phyloP scores from a whole-genome alignment of 176 grass and related monocot species.

The Triticum urartu region DNA sequence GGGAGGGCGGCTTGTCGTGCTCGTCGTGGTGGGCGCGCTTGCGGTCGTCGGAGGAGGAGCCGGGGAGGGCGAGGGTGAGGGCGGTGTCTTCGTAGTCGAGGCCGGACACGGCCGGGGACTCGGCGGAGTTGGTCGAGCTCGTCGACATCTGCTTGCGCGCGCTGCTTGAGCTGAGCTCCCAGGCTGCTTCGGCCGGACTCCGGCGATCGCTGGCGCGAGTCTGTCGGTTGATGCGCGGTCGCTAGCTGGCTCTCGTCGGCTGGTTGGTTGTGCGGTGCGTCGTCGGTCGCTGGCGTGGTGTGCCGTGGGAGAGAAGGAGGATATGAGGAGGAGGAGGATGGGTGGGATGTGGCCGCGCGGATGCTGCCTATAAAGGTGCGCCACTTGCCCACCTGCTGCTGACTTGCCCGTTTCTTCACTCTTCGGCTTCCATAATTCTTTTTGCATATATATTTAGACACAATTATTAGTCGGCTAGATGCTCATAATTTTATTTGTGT shows the following conservation, averaged over 20 bases:
- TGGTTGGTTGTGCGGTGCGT: neutral
- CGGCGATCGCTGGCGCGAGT: neutral
- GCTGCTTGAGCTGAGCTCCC: neutral
- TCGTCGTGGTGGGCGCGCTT: slow-evolving; percentile 37
- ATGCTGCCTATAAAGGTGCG: slow-evolving; percentile 52
- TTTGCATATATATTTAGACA: neutral
- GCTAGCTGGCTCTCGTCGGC: slow-evolving; percentile 2
- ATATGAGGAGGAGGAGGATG: neutral
- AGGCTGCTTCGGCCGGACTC: neutral
- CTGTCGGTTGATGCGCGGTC: slow-evolving; percentile 17
- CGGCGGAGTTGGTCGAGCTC: slow-evolving; percentile 48
- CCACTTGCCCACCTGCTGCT: slow-evolving; percentile 16
- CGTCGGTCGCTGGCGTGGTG: neutral
- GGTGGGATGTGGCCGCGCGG: neutral
- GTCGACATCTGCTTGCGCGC: neutral
- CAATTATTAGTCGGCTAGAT: neutral
- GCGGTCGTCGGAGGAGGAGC: slow-evolving; percentile 40
- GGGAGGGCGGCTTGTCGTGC: slow-evolving; percentile 31
- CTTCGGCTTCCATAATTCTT: neutral
- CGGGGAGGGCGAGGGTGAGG: slow-evolving; percentile 62
- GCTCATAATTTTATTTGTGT: neutral
- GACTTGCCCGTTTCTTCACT: slow-evolving; percentile 16
- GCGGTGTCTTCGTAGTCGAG: slow-evolving; percentile 75
- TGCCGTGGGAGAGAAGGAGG: neutral
- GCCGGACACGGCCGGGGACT: slow-evolving; percentile 48